Evolutionary conservation across 768 basidiomycete species (phyloP).

Genomic region (Tylopilus balloui): DNA sequence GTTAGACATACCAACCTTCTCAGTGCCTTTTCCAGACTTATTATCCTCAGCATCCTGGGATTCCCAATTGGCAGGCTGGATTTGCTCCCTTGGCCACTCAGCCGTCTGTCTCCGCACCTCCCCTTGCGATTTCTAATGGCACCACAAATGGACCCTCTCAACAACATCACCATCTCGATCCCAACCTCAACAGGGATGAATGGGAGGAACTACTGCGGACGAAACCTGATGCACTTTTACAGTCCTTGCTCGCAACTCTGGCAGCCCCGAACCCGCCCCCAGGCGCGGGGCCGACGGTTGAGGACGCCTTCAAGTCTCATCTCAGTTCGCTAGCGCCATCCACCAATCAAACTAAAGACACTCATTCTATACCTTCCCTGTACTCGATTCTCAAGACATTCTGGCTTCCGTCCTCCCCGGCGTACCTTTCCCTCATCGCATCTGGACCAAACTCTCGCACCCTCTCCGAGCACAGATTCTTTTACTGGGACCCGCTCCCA

Average conservation of each 20-base stretch:
- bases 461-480: slow-evolving; percentile 69
- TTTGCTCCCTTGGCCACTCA: slow-evolving; percentile 27
- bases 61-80: slow-evolving; percentile 29
- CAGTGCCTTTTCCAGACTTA: slow-evolving; percentile 23
- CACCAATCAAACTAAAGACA: slow-evolving; percentile 37
- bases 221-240: slow-evolving; percentile 55
- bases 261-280: slow-evolving; percentile 62
- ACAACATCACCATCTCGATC: slow-evolving; percentile 41
- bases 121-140: slow-evolving; percentile 33
- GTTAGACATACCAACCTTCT: neutral
- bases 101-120: slow-evolving; percentile 29
- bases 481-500: slow-evolving; percentile 86
- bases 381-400: slow-evolving; percentile 80
- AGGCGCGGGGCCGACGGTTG: slow-evolving; percentile 56
- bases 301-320: slow-evolving; percentile 78
- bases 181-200: slow-evolving; percentile 52
- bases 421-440: slow-evolving; percentile 72
- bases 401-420: slow-evolving; percentile 76
- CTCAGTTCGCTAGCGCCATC: slow-evolving; percentile 58
- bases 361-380: slow-evolving; percentile 59
- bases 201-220: slow-evolving; percentile 59
- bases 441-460: slow-evolving; percentile 64
- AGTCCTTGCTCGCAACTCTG: slow-evolving; percentile 52
- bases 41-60: slow-evolving; percentile 31
- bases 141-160: slow-evolving; percentile 16